Base-by-base conservation (phyloP, 495 filamentous ascomycete species). In the Pseudoneurospora amorphoporcata region DNA sequence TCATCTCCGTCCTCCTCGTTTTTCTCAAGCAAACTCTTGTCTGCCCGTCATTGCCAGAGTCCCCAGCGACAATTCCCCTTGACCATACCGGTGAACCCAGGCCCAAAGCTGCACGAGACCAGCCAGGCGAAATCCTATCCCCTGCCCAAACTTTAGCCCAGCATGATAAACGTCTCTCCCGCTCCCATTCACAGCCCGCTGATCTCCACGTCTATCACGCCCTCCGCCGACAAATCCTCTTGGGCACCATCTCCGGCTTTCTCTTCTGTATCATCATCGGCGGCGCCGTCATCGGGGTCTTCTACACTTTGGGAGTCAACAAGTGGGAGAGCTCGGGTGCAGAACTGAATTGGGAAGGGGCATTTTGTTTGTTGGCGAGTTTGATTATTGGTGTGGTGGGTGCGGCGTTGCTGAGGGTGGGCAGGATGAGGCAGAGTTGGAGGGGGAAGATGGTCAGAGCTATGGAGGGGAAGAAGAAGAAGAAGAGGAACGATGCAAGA, bases 381-480 rank as follows among this genome's bases (percentile, higher is more conserved):
- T 68, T 94, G 68, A 92, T 97, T 79, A 94, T 97, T 77, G 90
- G 90, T 41, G 76, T 93, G 69, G 89, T 95, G 79, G 93, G 93
- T 38, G 89, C 89, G 12, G 92, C 92, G 9, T 86, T 95, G 32
- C 84, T 97, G 8, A 87, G 93, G n/a, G 88, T 97, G 53, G 90
- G 88, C 68, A 95, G 94, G 81, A 87, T 94, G 78, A 91, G 94
- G 78, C 91, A 92, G 65, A 94, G 94, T 79, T 97, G 93, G 93
- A 88, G 88, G 16, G 81, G 90, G 71, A 94, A 94, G 86, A 85
- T 97, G n/a, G 86, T 88, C 17, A 85, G 86, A 73, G 85, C 89
- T 0, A 80, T 94, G 29, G 90, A 90, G 74, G 78, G 74, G 86
- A 19, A 78, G 74, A 9, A 75, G 73, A n/a, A 77, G 83, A n/a